Evolutionary conservation across 2,329 filamentous ascomycete species (phyloP), one percentile per base, ranked within the genome.

Genomic region (Acrocalymma vagum): DNA sequence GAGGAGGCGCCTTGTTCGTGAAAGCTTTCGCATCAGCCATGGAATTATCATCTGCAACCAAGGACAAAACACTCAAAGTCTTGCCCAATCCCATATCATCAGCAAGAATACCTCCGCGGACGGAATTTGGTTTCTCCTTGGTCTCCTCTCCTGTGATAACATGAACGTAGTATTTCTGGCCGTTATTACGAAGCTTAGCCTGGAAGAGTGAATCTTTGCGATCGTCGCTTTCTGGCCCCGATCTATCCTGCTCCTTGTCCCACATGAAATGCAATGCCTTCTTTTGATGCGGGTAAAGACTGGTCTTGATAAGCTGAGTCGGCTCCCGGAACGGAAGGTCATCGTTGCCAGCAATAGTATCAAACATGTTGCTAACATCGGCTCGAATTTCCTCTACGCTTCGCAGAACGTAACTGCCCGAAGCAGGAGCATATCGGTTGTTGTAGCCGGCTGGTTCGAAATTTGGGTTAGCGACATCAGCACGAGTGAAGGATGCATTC

Each of bases 181-280:
- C 82, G 42, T 78, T 81, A 4, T 74, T 72, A 34, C 74, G 73
- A 26, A 76, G 72, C 38, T 82, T 81, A 15, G 81, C 70, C 57
- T 88, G 84, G 91, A 92, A 97, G 24, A 96, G 82, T 0, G 89
- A 88, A 35, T 85, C 85, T 48, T 85, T 82, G 11, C 80, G 78
- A 37, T 81, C 79, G 21, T 87, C 82, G 21, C 86, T 81, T 0
- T 76, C 74, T 14, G 82, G 81, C 35, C 79, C 79, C n/a, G 77
- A 75, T 9, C 81, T 77, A 1, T 83, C 80, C 32, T 83, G 81
- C 69, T 97, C 93, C 48, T 89, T 87, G 14, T 82, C 81, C 8
- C 78, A 83, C 86, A 97, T 90, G 64, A 96, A 97, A 64, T 85
- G 83, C 0, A 97, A 78, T 0, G 88, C 93, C 70, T 96, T 91